Evolutionary conservation across 1,139 yeast species (phyloP).

Genomic region (Trichomonascaceae sp.): DNA sequence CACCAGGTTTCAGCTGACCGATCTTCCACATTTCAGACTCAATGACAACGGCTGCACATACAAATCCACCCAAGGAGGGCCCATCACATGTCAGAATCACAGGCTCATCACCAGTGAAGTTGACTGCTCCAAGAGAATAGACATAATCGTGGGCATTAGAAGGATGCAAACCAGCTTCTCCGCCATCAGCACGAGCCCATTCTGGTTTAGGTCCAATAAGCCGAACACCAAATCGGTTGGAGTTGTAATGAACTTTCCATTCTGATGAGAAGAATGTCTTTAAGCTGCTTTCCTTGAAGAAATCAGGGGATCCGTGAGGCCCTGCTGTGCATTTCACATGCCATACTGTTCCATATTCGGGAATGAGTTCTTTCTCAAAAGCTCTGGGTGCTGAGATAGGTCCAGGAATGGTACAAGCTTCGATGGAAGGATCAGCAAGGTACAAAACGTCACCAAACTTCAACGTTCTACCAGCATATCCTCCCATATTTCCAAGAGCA

Average conservation of each 20-base stretch:
- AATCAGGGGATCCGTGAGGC: slow-evolving; percentile 96
- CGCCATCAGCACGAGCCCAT: slow-evolving; percentile 98
- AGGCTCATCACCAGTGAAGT: slow-evolving; percentile 97
- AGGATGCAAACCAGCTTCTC: slow-evolving; percentile 97
- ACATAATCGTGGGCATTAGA: slow-evolving; percentile 97
- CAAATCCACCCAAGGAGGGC: slow-evolving; percentile 95
- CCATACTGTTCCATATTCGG: slow-evolving; percentile 64
- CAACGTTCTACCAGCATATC: slow-evolving; percentile 85
- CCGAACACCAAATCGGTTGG: slow-evolving; percentile 93
- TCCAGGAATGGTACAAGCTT: slow-evolving; percentile 63
- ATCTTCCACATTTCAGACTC: slow-evolving; percentile 98
- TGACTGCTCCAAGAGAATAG: slow-evolving; percentile 91
- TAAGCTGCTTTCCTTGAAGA: slow-evolving; percentile 72
- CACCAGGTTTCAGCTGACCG: slow-evolving; percentile 97
- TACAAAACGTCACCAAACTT: slow-evolving; percentile 89
- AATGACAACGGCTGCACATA: slow-evolving; percentile 91
- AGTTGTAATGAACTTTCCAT: slow-evolving; percentile 96
- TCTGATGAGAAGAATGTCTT: slow-evolving; percentile 64
- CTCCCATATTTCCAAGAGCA: slow-evolving; percentile 92
- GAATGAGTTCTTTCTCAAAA: slow-evolving; percentile 54
- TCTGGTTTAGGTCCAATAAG: slow-evolving; percentile 91
- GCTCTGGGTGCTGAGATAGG: slow-evolving; percentile 60
- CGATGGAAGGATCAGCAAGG: slow-evolving; percentile 67
- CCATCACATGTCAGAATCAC: slow-evolving; percentile 96
- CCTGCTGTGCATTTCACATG: slow-evolving; percentile 90